Percentiles rank a stretch among this genome's conserved stretches.
These are phyloP conservation scores for Exophiala alcalophila DNA, from an alignment of 2,329 filamentous ascomycete species.

Conservation along the genomic window DNA sequence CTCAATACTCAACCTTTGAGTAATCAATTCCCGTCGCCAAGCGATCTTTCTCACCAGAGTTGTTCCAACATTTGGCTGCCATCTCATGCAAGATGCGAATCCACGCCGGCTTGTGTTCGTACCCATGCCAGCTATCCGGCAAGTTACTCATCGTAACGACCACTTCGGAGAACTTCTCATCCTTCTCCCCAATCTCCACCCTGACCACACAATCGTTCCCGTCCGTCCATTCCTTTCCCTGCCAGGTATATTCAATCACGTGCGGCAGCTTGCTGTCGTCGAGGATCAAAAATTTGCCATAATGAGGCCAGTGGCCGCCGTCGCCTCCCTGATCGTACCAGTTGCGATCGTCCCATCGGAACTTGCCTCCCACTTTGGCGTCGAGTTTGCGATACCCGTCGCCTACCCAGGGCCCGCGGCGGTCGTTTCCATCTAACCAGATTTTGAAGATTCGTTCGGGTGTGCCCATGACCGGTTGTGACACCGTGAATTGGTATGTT, in stretches of 20 bases:
- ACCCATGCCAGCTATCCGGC: neutral
- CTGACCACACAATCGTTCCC: neutral
- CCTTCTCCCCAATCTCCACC: neutral
- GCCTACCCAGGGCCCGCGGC: constrained; percentile 8
- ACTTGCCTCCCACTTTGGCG: neutral
- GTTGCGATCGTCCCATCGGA: constrained; percentile 3
- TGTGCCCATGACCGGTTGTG: neutral
- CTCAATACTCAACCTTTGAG: too few relatives aligned
- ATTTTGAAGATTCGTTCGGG: constrained; percentile 3
- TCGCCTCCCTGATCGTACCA: constrained; percentile 3
- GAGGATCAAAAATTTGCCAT: neutral
- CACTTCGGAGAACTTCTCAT: neutral
- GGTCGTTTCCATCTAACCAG: constrained; percentile 10
- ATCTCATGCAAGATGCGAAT: neutral
- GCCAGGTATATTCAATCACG: constrained; percentile 6
- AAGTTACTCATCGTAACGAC: neutral
- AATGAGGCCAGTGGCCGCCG: constrained; percentile 3
- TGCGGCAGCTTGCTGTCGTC: neutral
- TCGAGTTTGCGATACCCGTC: constrained; percentile 1
- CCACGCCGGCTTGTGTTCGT: neutral
- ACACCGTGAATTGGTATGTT: constrained; percentile 1
- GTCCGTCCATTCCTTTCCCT: constrained; percentile 1
- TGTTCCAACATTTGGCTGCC: too few relatives aligned
- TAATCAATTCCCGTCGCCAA: too few relatives aligned
- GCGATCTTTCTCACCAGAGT: too few relatives aligned